Base-by-base conservation (phyloP, 1,139 yeast genomes). In the Suhomyces yuchorum region DNA sequence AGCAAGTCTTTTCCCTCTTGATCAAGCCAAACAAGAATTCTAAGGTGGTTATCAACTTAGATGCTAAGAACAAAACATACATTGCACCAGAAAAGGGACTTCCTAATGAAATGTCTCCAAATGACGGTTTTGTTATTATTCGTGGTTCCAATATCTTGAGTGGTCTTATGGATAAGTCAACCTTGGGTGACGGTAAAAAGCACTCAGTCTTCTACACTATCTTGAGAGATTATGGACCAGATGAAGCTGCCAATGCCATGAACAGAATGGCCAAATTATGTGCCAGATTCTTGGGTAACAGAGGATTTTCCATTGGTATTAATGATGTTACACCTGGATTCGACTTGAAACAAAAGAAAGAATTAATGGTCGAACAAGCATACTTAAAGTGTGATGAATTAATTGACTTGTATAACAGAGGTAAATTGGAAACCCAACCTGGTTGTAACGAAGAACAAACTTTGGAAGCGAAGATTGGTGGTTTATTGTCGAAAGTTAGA, bases 401-500 rank as follows among this genome's bases (percentile, higher is more conserved):
- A 55, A 95, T 95, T 73, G 83, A 81, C 51, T 76, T 81, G 55
- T 89, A 82, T 65, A 85, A 88, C 53, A 76, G 83, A 44, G 99
- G 99, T 5, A 90, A 89, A 62, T 79, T 95, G 56, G 99, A 93
- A 66, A 92, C 99, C 0, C 99, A 95, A 64, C 99, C 99, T 0
- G 99, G 99, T 69, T 93, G 99, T 79, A 87, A 93, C 62, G 98
- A 92, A 68, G 99, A 95, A 62, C 97, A 95, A 65, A 95, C 99
- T 0, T 77, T 95, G 59, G 99, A 95, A 71, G 97, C 98, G 42
- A 92, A 92, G 62, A 93, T 95, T 66, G 96, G 97, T 70, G 99
- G 99, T 56, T 73, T 93, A 39, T 75, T 95, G 55, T 93, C 99
- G 18, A 93, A 92, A 65, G 99, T 95, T 49, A 86, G 99, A 81